These are phyloP conservation scores for Brassica hybrid DNA, from an alignment of 441 rosid species.

Conservation along the genomic window DNA sequence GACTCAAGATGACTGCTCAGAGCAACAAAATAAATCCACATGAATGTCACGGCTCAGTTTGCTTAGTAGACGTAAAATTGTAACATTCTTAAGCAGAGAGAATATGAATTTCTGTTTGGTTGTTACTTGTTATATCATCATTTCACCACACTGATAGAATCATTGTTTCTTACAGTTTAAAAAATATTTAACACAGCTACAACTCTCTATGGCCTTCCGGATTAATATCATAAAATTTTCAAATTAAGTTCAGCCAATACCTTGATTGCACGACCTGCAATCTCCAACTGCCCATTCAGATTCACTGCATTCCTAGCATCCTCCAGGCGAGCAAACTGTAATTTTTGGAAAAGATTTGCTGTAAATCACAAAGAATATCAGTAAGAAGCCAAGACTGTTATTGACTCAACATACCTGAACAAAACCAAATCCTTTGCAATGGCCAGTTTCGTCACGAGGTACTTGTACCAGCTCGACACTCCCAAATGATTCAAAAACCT, in stretches of 20 bases:
- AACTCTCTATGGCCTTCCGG: too few species aligned
- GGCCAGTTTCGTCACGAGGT: constrained; percentile 90
- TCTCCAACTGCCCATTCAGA: constrained; percentile 92
- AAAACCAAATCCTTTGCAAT: constrained; percentile 96
- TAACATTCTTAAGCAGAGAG: not conserved
- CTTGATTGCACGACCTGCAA: constrained; percentile 96
- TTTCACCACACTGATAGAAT: constrained; percentile 1
- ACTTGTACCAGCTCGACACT: constrained; percentile 94
- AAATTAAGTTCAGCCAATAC: constrained; percentile 44
- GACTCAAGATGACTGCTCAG: constrained; percentile 10
- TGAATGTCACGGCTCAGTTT: constrained; percentile 10
- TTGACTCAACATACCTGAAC: constrained; percentile 70
- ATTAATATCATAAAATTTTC: too few species aligned
- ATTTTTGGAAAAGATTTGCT: not conserved
- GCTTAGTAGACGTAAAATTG: not conserved
- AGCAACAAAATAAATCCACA: constrained; percentile 11
- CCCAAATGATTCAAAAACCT: constrained; percentile 98
- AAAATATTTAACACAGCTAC: too few species aligned
- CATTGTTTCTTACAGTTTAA: not conserved
- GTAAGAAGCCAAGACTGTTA: constrained; percentile 12
- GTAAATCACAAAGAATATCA: not conserved
- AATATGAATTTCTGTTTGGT: constrained; percentile 10
- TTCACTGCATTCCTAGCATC: constrained; percentile 93
- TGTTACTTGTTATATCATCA: not conserved
- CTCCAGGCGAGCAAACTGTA: constrained; percentile 93